These are phyloP conservation scores for Elsinoe fawcettii DNA, from an alignment of 2,329 filamentous ascomycete species.

Conservation along the genomic window DNA sequence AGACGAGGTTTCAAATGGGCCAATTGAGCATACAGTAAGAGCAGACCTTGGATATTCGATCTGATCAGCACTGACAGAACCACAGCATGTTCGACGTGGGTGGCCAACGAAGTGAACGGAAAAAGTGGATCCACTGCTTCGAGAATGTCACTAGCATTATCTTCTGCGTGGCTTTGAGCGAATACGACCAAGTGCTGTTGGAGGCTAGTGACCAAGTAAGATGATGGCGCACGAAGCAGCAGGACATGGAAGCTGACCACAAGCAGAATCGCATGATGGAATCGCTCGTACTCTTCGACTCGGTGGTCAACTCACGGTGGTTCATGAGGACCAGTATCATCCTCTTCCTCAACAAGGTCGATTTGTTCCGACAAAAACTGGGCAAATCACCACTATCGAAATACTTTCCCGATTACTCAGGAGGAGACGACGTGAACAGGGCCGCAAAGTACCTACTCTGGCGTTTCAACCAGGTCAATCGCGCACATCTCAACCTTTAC, in stretches of 20 bases:
- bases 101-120: conserved; percentile 90
- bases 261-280: conserved; percentile 98
- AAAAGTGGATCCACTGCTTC: conserved; percentile 99
- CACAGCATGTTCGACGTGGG: conserved; percentile 97
- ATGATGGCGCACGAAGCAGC: conserved; percentile 15
- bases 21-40: conserved; percentile 96
- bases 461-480: conserved; percentile 98
- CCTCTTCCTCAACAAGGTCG: conserved; percentile 96
- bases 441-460: conserved; percentile 96
- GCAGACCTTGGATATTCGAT: not conserved
- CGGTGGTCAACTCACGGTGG: conserved; percentile 97
- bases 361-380: conserved; percentile 94
- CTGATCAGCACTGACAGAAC: conserved; percentile 23
- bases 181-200: conserved; percentile 94
- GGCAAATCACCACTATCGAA: conserved; percentile 80
- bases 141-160: conserved; percentile 99
- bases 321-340: conserved; percentile 99
- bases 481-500: conserved; percentile 91
- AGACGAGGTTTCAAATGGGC: conserved; percentile 97
- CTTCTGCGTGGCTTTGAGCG: conserved; percentile 94
- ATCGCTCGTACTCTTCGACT: conserved; percentile 90
- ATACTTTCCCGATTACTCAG: conserved; percentile 97
- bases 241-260: conserved; percentile 19
- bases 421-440: conserved; percentile 94
- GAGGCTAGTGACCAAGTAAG: conserved; percentile 94